Evolutionary conservation across 2,329 filamentous ascomycete genomes (phyloP).

Genomic region (Fusarium staphyleae): DNA sequence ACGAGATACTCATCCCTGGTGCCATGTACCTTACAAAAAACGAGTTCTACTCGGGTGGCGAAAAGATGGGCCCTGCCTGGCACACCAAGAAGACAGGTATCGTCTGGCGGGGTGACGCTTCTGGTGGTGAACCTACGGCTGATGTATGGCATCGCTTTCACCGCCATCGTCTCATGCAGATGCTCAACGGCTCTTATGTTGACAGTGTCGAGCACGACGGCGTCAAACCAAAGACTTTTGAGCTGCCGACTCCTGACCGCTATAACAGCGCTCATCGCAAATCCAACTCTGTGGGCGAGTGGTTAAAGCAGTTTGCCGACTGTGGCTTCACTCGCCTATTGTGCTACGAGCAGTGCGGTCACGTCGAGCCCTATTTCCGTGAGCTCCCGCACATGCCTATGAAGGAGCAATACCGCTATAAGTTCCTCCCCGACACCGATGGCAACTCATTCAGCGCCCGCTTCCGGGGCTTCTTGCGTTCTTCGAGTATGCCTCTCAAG

Average conservation of each 20-base stretch:
- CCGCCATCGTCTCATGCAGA: constrained; percentile 73
- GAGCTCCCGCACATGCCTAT: constrained; percentile 49
- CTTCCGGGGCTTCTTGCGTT: constrained; percentile 69
- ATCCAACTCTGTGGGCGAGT: constrained; percentile 50
- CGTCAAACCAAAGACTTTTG: constrained; percentile 55
- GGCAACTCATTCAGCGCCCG: constrained; percentile 71
- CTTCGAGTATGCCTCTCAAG: constrained; percentile 72
- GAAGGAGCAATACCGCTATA: constrained; percentile 61
- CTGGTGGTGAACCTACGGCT: constrained; percentile 61
- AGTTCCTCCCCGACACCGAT: constrained; percentile 74
- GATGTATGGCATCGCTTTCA: constrained; percentile 73
- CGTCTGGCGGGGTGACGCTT: constrained; percentile 71
- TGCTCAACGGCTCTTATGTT: constrained; percentile 71
- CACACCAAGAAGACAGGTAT: constrained; percentile 61
- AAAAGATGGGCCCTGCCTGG: constrained; percentile 64
- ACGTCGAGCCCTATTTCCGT: constrained; percentile 48
- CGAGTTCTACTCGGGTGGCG: constrained; percentile 64
- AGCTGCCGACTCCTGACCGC: constrained; percentile 51
- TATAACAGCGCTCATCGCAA: constrained; percentile 52
- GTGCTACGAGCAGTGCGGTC: constrained; percentile 51
- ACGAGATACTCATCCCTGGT: constrained; percentile 69
- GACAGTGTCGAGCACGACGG: constrained; percentile 52
- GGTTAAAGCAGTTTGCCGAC: constrained; percentile 51
- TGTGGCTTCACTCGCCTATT: constrained; percentile 53
- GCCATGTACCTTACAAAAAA: constrained; percentile 70